Base-by-base conservation (phyloP, 2,329 filamentous ascomycete genomes). In the Cordyceps militaris region DNA sequence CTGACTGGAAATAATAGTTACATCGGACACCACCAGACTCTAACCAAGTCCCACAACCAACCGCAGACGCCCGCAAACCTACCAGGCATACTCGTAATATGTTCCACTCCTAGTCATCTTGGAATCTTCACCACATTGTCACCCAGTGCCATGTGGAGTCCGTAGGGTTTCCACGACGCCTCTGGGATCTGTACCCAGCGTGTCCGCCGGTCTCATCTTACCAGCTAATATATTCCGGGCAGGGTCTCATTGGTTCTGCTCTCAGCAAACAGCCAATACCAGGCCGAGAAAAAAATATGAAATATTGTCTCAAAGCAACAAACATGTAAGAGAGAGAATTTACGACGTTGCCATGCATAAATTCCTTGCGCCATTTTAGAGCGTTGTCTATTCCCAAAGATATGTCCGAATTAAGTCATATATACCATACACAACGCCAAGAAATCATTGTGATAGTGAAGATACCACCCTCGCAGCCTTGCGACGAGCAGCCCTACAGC, bases 181-280 rank as follows among this genome's bases (percentile, higher is more conserved):
- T 51, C 48, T 51, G 48, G 48, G 10, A 40, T 40, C 23, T 28
- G 48, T 51, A 51, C 48, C 48, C 48, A 51, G 34, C 16, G n/a
- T 6, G n/a, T 40, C 21, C 10, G 48, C 14, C 48, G 9, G n/a
- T 40, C 23, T 40, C 4, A 16, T 38, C 5, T 36, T 36, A 36
- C 11, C 14, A 34, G 32, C 10, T 34, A 34, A 38, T 38, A n/a
- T 23, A 3, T 44, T 24, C 16, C 10, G 26, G 23, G 14, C 26
- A 26, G 32, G 32, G 30, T 19, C 21, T 40, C 34, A 11, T 23
- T 21, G 44, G 28, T 51, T 38, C 32, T 51, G 26, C 34, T 51
- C 24, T 32, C 34, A 28, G 40, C 49, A 51, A 24, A 19, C 9
- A 30, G 24, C 9, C 23, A 4, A 7, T 23, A 13, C n/a, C 30